A percentile compares a stretch with the other conserved stretches of the same genome.
Conservation (phyloP, 2,329 filamentous ascomycete species). For the Clathrospora elynae region DNA sequence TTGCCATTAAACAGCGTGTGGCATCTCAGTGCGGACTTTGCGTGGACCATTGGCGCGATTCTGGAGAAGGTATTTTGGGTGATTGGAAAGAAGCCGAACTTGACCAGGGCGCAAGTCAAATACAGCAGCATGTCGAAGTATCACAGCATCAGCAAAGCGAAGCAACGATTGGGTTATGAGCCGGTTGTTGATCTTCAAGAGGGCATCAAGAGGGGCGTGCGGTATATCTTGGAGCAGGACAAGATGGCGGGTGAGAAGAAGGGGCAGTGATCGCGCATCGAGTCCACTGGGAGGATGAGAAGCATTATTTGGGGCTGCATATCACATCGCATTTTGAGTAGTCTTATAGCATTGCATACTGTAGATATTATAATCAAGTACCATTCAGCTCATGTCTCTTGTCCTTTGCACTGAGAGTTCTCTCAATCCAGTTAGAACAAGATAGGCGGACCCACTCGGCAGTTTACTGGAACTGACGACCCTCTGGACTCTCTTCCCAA, state of each 20-base stretch:
- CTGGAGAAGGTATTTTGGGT: constrained; percentile 55
- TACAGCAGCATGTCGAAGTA: constrained; percentile 78
- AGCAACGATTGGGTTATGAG: constrained; percentile 69
- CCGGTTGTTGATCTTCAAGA: constrained; percentile 71
- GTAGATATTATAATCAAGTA: too few species aligned
- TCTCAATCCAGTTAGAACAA: too few species aligned
- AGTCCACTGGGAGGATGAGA: too few species aligned
- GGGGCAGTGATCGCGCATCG: constrained; percentile 33
- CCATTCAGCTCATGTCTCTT: too few species aligned
- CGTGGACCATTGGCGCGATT: constrained; percentile 50
- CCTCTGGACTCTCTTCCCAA: constrained; percentile 6
- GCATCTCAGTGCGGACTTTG: constrained; percentile 50
- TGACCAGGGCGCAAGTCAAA: constrained; percentile 58
- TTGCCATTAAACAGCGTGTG: constrained; percentile 50
- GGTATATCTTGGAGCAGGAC: constrained; percentile 47
- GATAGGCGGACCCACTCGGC: constrained; percentile 15
- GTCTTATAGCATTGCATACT: too few species aligned
- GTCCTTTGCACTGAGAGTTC: too few species aligned
- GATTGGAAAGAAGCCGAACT: constrained; percentile 52
- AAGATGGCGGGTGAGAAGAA: constrained; percentile 43
- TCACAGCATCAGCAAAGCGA: constrained; percentile 78
- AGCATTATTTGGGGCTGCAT: too few species aligned
- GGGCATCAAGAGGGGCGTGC: constrained; percentile 58
- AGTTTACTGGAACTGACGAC: constrained; percentile 14
- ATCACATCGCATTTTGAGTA: too few species aligned